Evolutionary conservation across 495 filamentous ascomycete genomes (phyloP).

Genomic region (Xylaria sp.): DNA sequence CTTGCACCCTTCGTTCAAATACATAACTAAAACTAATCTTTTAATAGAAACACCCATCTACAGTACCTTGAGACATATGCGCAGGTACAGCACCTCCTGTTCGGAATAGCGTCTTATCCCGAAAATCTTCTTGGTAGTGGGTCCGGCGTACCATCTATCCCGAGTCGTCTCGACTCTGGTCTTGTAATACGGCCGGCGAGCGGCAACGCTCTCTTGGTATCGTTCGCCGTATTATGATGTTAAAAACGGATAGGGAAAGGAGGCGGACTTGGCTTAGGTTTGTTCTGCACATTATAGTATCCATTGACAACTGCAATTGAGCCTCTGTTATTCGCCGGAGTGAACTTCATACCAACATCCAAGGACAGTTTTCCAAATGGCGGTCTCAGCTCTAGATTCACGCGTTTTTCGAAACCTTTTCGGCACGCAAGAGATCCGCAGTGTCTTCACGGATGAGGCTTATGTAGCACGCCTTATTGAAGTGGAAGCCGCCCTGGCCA

Average conservation of each 20-base stretch:
- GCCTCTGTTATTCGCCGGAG: neutral
- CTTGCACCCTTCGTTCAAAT: no score
- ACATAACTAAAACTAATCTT: neutral
- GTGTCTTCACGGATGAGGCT: slow-evolving; percentile 56
- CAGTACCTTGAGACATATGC: no score
- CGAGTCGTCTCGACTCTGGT: neutral
- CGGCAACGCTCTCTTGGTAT: neutral
- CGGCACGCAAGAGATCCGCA: slow-evolving; percentile 59
- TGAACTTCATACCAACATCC: neutral
- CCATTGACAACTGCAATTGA: neutral
- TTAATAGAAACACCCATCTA: neutral
- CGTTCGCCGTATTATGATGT: neutral
- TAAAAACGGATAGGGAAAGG: neutral
- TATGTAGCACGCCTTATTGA: slow-evolving; percentile 58
- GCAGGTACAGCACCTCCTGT: no score
- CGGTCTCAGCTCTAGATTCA: slow-evolving; percentile 58
- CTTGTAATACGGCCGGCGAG: neutral
- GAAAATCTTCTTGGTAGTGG: neutral
- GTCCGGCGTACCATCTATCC: neutral
- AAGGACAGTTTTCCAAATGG: slow-evolving; percentile 17
- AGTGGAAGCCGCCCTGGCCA: slow-evolving; percentile 58
- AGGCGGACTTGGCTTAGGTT: neutral
- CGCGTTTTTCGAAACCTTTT: slow-evolving; percentile 57
- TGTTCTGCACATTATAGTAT: neutral
- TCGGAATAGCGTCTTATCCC: slow-evolving; percentile 1